Conservation (phyloP, 306 rosid species). For the Citrullus colocynthis region DNA sequence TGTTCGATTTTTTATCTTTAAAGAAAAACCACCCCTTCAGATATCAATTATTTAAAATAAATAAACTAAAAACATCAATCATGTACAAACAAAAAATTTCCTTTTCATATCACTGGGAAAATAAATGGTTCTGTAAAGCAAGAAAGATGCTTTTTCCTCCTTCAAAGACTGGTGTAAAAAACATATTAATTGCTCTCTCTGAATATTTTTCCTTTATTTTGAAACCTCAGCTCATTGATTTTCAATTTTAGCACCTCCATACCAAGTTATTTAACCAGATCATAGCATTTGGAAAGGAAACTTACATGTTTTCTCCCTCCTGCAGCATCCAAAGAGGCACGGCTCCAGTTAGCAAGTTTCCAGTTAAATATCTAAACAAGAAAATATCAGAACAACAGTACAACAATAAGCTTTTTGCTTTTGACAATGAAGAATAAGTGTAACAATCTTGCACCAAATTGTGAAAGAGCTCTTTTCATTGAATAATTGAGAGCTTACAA, state of each 20-base stretch:
- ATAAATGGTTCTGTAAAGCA: background rate
- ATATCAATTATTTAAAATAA: background rate
- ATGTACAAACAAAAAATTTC: background rate
- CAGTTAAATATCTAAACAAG: constrained; percentile 26
- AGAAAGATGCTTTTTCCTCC: background rate
- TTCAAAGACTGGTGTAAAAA: background rate
- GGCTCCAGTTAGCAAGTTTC: constrained; percentile 27
- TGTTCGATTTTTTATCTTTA: background rate
- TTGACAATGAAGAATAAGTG: background rate
- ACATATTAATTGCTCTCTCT: background rate
- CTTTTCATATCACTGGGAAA: background rate
- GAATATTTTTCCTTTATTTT: background rate
- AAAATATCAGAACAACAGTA: background rate
- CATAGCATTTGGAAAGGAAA: background rate
- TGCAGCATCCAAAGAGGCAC: constrained; percentile 24
- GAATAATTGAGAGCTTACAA: too few species aligned
- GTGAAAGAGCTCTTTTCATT: too few species aligned
- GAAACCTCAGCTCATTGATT: background rate
- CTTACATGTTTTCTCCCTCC: constrained; percentile 20
- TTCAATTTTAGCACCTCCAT: background rate
- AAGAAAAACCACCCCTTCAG: background rate
- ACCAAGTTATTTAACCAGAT: background rate
- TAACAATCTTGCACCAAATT: too few species aligned
- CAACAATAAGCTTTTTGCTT: background rate
- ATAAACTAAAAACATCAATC: background rate